Base-by-base conservation (phyloP, 352 stramenopile species). In the Thalassiosira ordinaria region DNA sequence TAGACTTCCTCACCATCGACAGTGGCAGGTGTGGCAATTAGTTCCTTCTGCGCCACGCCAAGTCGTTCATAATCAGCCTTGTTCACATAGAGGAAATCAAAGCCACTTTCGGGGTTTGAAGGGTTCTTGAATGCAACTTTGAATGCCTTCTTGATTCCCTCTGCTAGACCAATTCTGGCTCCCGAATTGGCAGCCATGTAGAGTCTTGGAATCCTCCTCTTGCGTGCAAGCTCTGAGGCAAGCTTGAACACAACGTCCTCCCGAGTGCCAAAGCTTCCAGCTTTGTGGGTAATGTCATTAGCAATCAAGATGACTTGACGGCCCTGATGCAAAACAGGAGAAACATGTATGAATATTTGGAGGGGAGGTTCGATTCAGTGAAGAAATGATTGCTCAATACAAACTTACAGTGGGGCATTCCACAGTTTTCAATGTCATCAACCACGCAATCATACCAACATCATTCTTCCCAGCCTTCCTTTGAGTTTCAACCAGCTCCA, bases 261-360 rank as follows among this genome's bases (percentile, higher is more conserved):
- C 29, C 95, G 91, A 20, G 97, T 99, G 69, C 98, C 98, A 82
- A 99, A 99, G 56, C 96, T 99, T 33, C 98, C 98, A 47, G 97
- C 97, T 86, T 99, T 98, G 89, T 97, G 95, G 27, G 98, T 99
- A 82, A 99, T 99, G 81, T 99, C 98, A 89, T 99, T 99, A 49
- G 97, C 95, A 91, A 99, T 99, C 53, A 99, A 86, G 16, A 99
- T 92, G 41, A 99, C 86, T 90, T 99, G 95, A 59, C 98, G 96
- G 46, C 97, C 97, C 53, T 89, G 35, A 7, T 7, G 60, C 49
- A 59, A 53, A 27, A 51, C 16, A 71, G 51, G 29, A 33, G 29
- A 64, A 29, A 26, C 27, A 33, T 29, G 18, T 14, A 47, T 9
- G 27, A 49, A n/a, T 62, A 57, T 41, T 8, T 44, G 22, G 41